Conservation (phyloP, 148 eudicot genomes). For the Rhododendron vialii region DNA sequence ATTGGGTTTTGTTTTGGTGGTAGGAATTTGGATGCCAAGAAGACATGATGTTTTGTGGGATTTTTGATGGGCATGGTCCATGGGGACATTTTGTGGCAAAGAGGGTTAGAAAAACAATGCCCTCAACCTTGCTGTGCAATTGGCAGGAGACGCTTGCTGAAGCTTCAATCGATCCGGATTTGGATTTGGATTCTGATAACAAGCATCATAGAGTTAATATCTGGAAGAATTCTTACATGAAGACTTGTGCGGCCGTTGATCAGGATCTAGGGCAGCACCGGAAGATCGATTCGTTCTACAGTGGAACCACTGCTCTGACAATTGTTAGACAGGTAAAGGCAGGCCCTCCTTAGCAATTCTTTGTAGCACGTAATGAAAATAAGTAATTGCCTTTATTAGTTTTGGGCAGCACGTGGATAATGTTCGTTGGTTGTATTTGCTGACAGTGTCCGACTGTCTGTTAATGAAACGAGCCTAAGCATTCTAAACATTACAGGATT, state of each 20-base stretch:
- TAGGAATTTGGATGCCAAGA: conserved; percentile 92
- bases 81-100: conserved; percentile 96
- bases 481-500: not conserved
- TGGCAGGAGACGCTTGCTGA: conserved; percentile 75
- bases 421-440: not conserved
- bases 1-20: conserved; percentile 9
- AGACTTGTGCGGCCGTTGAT: conserved; percentile 75
- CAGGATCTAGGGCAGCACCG: conserved; percentile 62
- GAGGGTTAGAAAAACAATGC: conserved; percentile 76
- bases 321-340: conserved; percentile 76
- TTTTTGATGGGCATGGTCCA: conserved; percentile 94
- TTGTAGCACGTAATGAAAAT: not conserved
- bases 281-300: conserved; percentile 61
- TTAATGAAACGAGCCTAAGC: not conserved
- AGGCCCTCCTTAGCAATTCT: not conserved
- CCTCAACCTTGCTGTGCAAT: conserved; percentile 58
- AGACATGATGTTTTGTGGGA: conserved; percentile 89
- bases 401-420: not conserved
- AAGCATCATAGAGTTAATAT: conserved; percentile 49
- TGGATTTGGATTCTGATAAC: conserved; percentile 45
- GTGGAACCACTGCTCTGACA: conserved; percentile 87
- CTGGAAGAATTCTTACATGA: conserved; percentile 78
- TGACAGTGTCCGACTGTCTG: not conserved
- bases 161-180: conserved; percentile 52
- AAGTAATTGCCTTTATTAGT: not conserved